Percentiles rank a stretch among this genome's conserved stretches.
Evolutionary conservation across 495 filamentous ascomycete genomes (phyloP).

Genomic region (Halenospora varia): DNA sequence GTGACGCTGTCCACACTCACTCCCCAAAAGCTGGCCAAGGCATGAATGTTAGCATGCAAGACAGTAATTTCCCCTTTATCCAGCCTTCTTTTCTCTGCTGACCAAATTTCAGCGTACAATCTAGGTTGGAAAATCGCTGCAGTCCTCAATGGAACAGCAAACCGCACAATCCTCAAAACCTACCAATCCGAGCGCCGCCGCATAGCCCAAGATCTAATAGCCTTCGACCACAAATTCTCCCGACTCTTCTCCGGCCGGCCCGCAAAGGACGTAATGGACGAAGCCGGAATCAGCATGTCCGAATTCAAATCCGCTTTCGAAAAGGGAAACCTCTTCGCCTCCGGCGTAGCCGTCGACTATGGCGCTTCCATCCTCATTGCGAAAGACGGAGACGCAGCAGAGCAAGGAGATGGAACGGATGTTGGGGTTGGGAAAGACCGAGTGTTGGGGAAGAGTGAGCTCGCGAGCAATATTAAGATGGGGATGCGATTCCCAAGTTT

Average conservation of each 20-base stretch:
- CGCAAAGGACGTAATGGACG: background rate
- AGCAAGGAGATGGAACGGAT: constrained; percentile 13
- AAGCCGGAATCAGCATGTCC: constrained; percentile 35
- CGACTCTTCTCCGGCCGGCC: constrained; percentile 40
- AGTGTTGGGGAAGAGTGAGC: constrained; percentile 22
- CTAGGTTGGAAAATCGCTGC: constrained; percentile 71
- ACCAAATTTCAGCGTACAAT: constrained; percentile 50
- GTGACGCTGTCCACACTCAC: constrained; percentile 59
- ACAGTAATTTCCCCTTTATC: constrained; percentile 21
- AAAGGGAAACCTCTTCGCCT: constrained; percentile 31
- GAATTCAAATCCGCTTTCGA: constrained; percentile 40
- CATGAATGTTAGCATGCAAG: constrained; percentile 69
- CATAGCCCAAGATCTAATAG: constrained; percentile 69
- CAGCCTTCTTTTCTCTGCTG: constrained; percentile 28
- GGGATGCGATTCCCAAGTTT: constrained; percentile 56
- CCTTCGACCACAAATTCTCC: constrained; percentile 62
- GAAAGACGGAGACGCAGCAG: constrained; percentile 18
- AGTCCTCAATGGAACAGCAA: constrained; percentile 49
- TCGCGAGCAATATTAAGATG: constrained; percentile 42
- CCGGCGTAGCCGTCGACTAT: constrained; percentile 33
- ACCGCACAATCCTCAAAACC: constrained; percentile 56
- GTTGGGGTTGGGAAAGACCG: background rate
- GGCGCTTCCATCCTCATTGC: constrained; percentile 23
- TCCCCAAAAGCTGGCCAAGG: constrained; percentile 72
- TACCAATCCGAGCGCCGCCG: constrained; percentile 66